These are phyloP conservation scores for Iris macrosiphon DNA, from an alignment of 106 monocot genomes.

Conservation along the genomic window DNA sequence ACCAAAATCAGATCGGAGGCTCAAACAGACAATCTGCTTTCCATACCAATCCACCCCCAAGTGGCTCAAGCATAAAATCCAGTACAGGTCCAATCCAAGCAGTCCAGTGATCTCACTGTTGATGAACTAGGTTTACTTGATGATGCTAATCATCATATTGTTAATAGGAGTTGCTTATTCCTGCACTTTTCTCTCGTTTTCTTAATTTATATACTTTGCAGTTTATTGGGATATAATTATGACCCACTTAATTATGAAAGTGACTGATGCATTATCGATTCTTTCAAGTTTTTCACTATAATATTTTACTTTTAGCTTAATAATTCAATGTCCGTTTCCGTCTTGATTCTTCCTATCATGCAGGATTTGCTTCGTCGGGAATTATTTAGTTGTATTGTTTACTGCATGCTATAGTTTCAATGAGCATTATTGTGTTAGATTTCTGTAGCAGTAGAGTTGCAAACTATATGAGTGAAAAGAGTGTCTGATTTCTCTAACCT, in stretches of 20 bases:
- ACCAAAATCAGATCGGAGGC: conserved; percentile 14
- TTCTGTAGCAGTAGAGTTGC: too few relatives aligned
- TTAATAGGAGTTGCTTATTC: neutral
- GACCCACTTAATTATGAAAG: neutral
- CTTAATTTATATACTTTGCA: neutral
- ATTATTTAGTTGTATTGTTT: too few relatives aligned
- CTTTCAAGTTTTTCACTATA: too few relatives aligned
- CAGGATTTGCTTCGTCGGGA: too few relatives aligned
- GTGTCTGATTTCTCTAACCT: too few relatives aligned
- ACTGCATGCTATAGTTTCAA: too few relatives aligned
- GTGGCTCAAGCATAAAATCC: conserved; percentile 8
- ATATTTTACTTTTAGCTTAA: too few relatives aligned
- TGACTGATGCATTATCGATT: conserved; percentile 2
- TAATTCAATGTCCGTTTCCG: too few relatives aligned
- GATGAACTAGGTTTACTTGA: neutral
- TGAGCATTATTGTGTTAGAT: too few relatives aligned
- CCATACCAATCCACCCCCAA: conserved; percentile 28
- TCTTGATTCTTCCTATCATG: too few relatives aligned
- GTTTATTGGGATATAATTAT: neutral
- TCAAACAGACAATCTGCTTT: conserved; percentile 45
- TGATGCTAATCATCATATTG: conserved; percentile 4
- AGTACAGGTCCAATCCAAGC: conserved; percentile 12
- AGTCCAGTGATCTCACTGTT: neutral
- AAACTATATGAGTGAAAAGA: too few relatives aligned
- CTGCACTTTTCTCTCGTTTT: neutral